A percentile compares a stretch with the other conserved stretches of the same genome.
Evolutionary conservation across 2,329 filamentous ascomycete genomes (phyloP).

Genomic region (Botryotinia narcissicola): DNA sequence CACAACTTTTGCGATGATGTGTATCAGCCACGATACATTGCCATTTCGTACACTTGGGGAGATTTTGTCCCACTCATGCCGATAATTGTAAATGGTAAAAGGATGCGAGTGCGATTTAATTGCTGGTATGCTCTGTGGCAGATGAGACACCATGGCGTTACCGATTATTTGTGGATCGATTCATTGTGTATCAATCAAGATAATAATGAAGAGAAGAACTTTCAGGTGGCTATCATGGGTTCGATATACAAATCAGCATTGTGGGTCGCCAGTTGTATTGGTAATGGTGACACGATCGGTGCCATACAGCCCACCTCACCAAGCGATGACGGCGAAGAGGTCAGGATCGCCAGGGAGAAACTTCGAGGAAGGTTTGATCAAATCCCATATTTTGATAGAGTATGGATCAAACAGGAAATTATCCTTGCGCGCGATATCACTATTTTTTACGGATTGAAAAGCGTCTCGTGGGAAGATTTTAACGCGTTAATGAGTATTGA

Average conservation of each 20-base stretch:
- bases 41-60: conserved; percentile 15
- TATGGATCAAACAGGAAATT: conserved; percentile 16
- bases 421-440: conserved; percentile 4
- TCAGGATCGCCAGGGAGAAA: background rate
- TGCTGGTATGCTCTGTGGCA: conserved; percentile 18
- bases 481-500: background rate
- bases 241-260: conserved; percentile 25
- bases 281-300: conserved; percentile 11
- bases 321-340: background rate
- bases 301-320: no score
- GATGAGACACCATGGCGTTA: conserved; percentile 16
- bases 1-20: conserved; percentile 1
- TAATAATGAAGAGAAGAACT: conserved; percentile 21
- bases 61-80: background rate
- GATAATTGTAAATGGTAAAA: background rate
- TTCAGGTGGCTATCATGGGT: conserved; percentile 25
- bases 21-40: background rate
- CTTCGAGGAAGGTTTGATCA: conserved; percentile 7
- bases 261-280: conserved; percentile 25
- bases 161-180: conserved; percentile 26
- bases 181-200: conserved; percentile 28
- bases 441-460: conserved; percentile 1
- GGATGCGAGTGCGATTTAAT: conserved; percentile 4
- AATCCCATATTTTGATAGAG: conserved; percentile 13
- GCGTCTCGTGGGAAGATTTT: conserved; percentile 1